These are phyloP conservation scores for Aureobasidium sp. DNA, from an alignment of 2,329 filamentous ascomycete genomes.

Conservation along the genomic window DNA sequence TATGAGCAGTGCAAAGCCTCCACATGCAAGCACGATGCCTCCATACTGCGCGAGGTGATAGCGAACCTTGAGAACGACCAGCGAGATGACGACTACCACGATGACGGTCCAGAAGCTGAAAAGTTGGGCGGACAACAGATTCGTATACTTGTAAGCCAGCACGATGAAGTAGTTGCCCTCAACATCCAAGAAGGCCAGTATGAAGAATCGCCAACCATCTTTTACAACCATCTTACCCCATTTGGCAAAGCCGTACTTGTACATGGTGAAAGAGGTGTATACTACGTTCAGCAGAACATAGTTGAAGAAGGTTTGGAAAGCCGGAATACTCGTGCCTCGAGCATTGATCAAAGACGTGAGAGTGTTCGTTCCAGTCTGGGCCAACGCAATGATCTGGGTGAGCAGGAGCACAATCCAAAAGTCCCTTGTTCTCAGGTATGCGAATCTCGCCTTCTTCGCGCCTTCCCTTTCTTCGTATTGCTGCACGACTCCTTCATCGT, in stretches of 20 bases:
- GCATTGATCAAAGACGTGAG: slow-evolving; percentile 66
- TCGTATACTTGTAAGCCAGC: slow-evolving; percentile 85
- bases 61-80: slow-evolving; percentile 72
- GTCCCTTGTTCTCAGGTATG: slow-evolving; percentile 73
- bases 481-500: slow-evolving; percentile 26
- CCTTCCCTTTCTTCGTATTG: slow-evolving; percentile 33
- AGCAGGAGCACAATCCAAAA: slow-evolving; percentile 79
- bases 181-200: slow-evolving; percentile 87
- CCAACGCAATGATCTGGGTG: slow-evolving; percentile 72
- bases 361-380: slow-evolving; percentile 88
- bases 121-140: slow-evolving; percentile 82
- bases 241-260: slow-evolving; percentile 65
- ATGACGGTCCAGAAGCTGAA: slow-evolving; percentile 99
- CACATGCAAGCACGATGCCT: slow-evolving; percentile 84
- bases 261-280: slow-evolving; percentile 72
- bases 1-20: slow-evolving; percentile 80
- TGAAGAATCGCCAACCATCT: slow-evolving; percentile 89
- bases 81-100: slow-evolving; percentile 77
- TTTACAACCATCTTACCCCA: slow-evolving; percentile 55
- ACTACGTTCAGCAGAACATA: slow-evolving; percentile 76
- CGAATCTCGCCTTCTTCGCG: slow-evolving; percentile 41
- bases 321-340: slow-evolving; percentile 70
- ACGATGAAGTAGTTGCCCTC: slow-evolving; percentile 98
- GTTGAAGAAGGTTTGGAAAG: slow-evolving; percentile 94
- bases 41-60: slow-evolving; percentile 79